These are phyloP conservation scores for Termitomyces sp. DNA, from an alignment of 768 basidiomycete species.

Conservation along the genomic window DNA sequence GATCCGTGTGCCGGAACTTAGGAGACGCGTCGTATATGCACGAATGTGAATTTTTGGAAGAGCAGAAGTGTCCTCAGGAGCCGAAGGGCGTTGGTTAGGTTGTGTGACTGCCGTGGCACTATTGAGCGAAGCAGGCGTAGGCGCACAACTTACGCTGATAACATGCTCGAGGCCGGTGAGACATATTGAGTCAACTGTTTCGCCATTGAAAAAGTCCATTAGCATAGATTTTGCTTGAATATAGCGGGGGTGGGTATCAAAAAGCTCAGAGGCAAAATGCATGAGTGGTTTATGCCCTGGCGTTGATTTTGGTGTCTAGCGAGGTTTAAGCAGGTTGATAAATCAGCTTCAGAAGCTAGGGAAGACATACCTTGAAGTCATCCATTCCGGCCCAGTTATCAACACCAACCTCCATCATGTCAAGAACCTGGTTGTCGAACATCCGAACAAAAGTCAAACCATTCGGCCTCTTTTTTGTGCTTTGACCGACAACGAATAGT, in stretches of 20 bases:
- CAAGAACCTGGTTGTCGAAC: conserved; percentile 81
- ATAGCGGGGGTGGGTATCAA: conserved; percentile 91
- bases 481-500: conserved; percentile 85
- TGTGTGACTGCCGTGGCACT: conserved; percentile 26
- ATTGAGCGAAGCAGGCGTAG: conserved; percentile 51
- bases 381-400: conserved; percentile 75
- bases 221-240: conserved; percentile 89
- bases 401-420: conserved; percentile 94
- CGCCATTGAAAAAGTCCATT: conserved; percentile 86
- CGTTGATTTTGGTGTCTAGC: conserved; percentile 81
- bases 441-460: conserved; percentile 80
- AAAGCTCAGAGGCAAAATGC: conserved; percentile 93
- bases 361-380: conserved; percentile 68
- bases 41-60: conserved; percentile 88
- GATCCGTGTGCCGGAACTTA: conserved; percentile 70
- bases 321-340: not conserved
- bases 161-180: conserved; percentile 83
- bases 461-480: conserved; percentile 91
- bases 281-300: conserved; percentile 88
- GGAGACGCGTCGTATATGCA: conserved; percentile 71
- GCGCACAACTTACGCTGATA: conserved; percentile 74
- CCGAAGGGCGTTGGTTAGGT: conserved; percentile 16
- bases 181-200: conserved; percentile 77
- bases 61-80: conserved; percentile 31
- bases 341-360: not conserved